Percentiles rank a stretch among this genome's conserved stretches.
Conservation (phyloP, 345 rosid genomes). For the Aurinia saxatilis region DNA sequence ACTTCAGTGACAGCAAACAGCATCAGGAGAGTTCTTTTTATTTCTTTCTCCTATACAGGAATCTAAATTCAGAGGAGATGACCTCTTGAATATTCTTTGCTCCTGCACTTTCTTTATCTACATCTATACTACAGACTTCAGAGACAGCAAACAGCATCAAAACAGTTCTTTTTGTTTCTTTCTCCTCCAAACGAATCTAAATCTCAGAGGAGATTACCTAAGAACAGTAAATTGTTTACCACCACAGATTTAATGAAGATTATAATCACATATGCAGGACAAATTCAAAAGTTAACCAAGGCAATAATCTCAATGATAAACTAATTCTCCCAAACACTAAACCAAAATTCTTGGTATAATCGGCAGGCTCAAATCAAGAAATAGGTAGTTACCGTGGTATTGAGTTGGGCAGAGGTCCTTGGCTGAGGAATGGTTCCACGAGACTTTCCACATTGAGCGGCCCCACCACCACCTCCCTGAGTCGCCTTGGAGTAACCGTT, state of each 20-base stretch:
- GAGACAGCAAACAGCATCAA: constrained; percentile 1
- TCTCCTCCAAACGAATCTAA: background rate
- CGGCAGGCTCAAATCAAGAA: background rate
- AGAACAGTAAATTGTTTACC: background rate
- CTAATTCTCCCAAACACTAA: background rate
- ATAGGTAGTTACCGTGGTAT: constrained; percentile 8
- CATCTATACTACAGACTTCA: background rate
- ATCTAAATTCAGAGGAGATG: no score
- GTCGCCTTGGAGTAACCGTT: constrained; percentile 43
- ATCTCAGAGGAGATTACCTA: background rate
- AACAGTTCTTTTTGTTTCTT: background rate
- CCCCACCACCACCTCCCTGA: constrained; percentile 16
- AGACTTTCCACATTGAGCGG: constrained; percentile 32
- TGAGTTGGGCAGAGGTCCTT: constrained; percentile 32
- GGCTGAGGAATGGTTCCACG: constrained; percentile 31
- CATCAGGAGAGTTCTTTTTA: no score
- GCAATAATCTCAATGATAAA: background rate
- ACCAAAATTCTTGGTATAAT: background rate
- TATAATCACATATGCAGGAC: background rate
- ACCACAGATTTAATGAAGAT: background rate
- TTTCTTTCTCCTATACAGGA: no score
- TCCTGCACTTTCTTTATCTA: background rate
- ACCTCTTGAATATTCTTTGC: no score
- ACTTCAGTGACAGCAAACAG: background rate
- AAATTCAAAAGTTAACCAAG: background rate